Base-by-base conservation (phyloP, 1,139 yeast genomes). In the Suhomyces taliae region DNA sequence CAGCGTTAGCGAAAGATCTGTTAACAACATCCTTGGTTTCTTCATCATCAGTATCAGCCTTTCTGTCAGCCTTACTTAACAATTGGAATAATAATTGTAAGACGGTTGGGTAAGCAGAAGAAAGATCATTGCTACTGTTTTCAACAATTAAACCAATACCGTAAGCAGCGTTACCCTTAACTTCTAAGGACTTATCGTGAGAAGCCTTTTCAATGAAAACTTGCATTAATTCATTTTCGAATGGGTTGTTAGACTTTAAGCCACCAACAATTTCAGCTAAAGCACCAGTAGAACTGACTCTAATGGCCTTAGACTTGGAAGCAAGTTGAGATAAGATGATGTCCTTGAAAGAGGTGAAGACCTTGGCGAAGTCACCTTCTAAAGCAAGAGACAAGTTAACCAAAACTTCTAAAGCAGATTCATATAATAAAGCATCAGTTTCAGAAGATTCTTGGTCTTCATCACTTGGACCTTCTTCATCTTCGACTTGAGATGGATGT, bases 131-230 rank as follows among this genome's bases (percentile, higher is more conserved):
- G 33, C 73, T 52, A 47, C 89, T 76, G 69, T 74, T 68, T 69
- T 83, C 85, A 54, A 90, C 75, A 51, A 90, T 71, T 54, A 90
- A 72, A 56, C 99, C 99, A 56, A 89, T 82, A 76, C 98, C 99
- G 64, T 90, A 93, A 14, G 98, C 97, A 47, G 98, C 95, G 60
- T 90, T 89, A 58, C 97, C 93, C 71, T 93, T 86, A 48, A 90
- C 98, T 64, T 90, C 97, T 56, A 87, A 77, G 27, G 95, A 86
- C 59, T 83, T 80, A 67, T 93, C 99, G 54, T 79, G 77, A 51
- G 85, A 74, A 53, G 93, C 77, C 58, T 87, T 84, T 51, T 81
- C 79, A 47, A 80, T 74, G 62, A 93, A 84, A 27, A 85, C 74
- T 62, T 84, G 82, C 60, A 90, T 72, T 59, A 93, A 75, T 57